A percentile compares a stretch with the other conserved stretches of the same genome.
Evolutionary conservation across 1,284 basidiomycete genomes (phyloP).

Genomic region (Porodaedalea pini): DNA sequence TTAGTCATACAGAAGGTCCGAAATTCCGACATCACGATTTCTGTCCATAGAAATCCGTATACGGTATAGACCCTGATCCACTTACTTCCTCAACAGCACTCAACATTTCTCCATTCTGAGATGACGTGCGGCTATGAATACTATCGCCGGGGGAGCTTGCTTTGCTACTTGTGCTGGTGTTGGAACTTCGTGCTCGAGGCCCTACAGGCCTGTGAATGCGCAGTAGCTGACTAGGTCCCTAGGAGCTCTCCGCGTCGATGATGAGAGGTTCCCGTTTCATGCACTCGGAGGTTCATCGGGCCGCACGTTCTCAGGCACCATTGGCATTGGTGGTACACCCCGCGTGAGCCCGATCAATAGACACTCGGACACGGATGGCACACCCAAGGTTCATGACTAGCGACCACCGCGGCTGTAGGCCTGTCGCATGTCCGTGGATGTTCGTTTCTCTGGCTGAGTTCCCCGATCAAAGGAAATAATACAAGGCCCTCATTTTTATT

Average conservation of each 20-base stretch:
- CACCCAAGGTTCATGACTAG: too few species aligned
- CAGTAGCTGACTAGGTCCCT: background rate
- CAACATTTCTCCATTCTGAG: background rate
- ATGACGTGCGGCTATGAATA: background rate
- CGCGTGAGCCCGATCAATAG: background rate
- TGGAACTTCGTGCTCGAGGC: constrained; percentile 13
- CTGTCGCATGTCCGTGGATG: too few species aligned
- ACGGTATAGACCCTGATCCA: background rate
- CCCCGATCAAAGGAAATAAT: too few species aligned
- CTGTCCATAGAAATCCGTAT: background rate
- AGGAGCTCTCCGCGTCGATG: background rate
- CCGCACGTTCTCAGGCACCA: background rate
- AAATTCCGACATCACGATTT: background rate
- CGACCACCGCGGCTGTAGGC: too few species aligned
- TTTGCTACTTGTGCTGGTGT: background rate
- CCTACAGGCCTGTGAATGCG: constrained; percentile 11
- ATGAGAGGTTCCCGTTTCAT: background rate
- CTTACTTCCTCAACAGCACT: constrained; percentile 12
- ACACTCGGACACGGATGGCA: too few species aligned
- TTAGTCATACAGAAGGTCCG: background rate
- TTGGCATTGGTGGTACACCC: background rate
- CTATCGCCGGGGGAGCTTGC: background rate
- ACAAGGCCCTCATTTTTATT: too few species aligned
- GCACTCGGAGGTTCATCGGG: background rate
- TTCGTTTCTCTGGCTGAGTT: too few species aligned